Evolutionary conservation across 495 filamentous ascomycete species (phyloP).

Genomic region (Aspergillus ostianus): DNA sequence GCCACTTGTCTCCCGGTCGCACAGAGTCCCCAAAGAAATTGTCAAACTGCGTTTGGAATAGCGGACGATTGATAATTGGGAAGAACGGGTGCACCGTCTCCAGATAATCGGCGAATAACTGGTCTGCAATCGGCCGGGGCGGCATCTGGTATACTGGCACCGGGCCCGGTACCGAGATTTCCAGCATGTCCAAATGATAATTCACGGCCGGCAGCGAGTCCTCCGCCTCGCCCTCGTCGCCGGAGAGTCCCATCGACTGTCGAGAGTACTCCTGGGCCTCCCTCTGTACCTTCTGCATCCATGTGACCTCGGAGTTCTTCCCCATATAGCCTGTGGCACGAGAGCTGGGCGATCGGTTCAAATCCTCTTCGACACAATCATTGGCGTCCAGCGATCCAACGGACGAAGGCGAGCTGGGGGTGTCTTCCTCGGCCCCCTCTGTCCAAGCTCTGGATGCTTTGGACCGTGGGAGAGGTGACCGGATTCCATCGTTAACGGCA

Average conservation of each 20-base stretch:
- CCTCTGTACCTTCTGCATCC: constrained; percentile 47
- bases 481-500: too few relatives aligned
- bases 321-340: constrained; percentile 56
- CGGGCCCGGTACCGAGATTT: constrained; percentile 35
- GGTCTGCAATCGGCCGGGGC: constrained; percentile 44
- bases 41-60: constrained; percentile 36
- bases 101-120: constrained; percentile 53
- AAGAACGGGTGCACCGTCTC: constrained; percentile 52
- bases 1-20: constrained; percentile 44
- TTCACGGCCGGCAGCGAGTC: constrained; percentile 21
- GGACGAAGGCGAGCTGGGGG: constrained; percentile 36
- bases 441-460: too few relatives aligned
- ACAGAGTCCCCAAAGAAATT: constrained; percentile 25
- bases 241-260: not conserved
- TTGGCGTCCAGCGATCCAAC: constrained; percentile 55
- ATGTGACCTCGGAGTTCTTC: constrained; percentile 61
- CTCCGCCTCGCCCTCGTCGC: not conserved
- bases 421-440: not conserved
- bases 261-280: constrained; percentile 11
- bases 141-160: constrained; percentile 54
- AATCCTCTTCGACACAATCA: constrained; percentile 57
- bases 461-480: too few relatives aligned
- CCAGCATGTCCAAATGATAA: constrained; percentile 58
- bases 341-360: constrained; percentile 43
- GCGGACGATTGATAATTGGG: constrained; percentile 52